These are phyloP conservation scores for Areca catechu DNA, from an alignment of 176 grass and related monocot genomes.

Conservation along the genomic window DNA sequence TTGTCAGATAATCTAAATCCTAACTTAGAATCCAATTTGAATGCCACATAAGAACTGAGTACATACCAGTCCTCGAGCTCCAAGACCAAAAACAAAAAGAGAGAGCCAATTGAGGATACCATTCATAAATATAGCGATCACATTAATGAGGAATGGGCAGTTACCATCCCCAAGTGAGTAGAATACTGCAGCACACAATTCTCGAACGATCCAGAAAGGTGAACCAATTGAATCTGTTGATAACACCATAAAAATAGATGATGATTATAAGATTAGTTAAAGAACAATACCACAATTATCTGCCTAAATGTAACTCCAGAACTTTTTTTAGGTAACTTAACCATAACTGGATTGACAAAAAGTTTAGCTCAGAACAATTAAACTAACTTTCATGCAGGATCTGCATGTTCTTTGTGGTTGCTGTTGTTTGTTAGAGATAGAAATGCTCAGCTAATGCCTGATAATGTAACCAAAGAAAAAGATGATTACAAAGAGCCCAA, in stretches of 20 bases:
- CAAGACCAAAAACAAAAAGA: neutral
- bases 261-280: no score
- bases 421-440: no score
- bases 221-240: constrained; percentile 3
- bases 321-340: no score
- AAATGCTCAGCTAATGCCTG: no score
- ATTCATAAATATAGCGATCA: neutral
- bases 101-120: constrained; percentile 8
- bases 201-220: neutral
- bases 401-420: no score
- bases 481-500: no score
- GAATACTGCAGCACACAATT: constrained; percentile 2
- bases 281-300: no score
- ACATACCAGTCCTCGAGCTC: constrained; percentile 7
- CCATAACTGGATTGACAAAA: no score
- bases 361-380: no score
- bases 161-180: constrained; percentile 2
- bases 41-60: neutral
- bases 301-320: no score
- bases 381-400: no score
- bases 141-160: neutral
- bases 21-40: neutral
- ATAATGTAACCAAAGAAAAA: no score
- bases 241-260: neutral
- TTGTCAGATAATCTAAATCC: neutral